phyloP scores from a whole-genome alignment of 2,329 filamentous ascomycete species.

The Apiospora marii region DNA sequence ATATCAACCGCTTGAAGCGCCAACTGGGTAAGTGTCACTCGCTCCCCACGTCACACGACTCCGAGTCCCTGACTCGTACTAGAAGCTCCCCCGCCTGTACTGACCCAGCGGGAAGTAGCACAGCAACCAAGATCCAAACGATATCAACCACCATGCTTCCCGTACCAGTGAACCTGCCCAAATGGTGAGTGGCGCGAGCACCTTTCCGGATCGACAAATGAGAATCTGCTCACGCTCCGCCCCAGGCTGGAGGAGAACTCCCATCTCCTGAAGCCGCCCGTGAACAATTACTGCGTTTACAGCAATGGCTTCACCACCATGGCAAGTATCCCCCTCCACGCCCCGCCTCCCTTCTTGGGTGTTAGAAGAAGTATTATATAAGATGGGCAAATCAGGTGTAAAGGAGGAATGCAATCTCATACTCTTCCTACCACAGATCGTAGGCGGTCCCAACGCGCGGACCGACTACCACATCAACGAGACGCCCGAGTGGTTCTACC shows the following conservation, averaged over 20 bases:
- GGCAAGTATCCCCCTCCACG: constrained; percentile 56
- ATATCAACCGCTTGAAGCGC: neutral
- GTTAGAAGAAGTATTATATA: too few relatives aligned
- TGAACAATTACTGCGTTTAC: constrained; percentile 98
- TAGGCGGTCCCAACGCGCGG: constrained; percentile 93
- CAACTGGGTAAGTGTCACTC: constrained; percentile 2
- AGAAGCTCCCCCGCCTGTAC: neutral
- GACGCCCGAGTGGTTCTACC: constrained; percentile 98
- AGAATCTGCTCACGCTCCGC: constrained; percentile 1
- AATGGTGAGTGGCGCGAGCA: constrained; percentile 55
- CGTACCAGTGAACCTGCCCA: constrained; percentile 63
- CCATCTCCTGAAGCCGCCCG: constrained; percentile 89
- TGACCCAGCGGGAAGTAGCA: neutral
- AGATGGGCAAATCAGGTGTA: neutral
- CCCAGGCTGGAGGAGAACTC: constrained; percentile 88
- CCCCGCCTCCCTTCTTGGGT: too few relatives aligned
- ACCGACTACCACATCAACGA: constrained; percentile 99
- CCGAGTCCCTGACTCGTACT: neutral
- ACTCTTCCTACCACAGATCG: constrained; percentile 64
- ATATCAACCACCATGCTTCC: constrained; percentile 51
- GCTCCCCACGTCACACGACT: constrained; percentile 4
- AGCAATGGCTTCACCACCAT: constrained; percentile 84
- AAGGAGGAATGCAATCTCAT: neutral
- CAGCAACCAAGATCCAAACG: neutral
- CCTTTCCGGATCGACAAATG: neutral